Conservation (phyloP, 306 rosid species). For the Geum urbanum region DNA sequence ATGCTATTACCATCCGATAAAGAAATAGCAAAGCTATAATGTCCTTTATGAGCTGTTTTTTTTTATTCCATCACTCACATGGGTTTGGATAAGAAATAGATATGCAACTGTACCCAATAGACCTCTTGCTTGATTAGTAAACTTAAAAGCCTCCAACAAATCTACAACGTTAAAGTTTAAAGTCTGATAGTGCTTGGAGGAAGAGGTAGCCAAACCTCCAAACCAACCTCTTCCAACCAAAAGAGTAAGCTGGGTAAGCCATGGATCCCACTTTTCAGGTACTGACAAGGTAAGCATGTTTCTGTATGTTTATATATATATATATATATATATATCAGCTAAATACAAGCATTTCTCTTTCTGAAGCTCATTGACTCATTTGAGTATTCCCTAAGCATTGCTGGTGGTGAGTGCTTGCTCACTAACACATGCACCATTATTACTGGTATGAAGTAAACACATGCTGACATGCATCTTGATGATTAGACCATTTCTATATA, state of each 20-base stretch:
- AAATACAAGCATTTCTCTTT: constrained; percentile 19
- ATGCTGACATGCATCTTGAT: constrained; percentile 60
- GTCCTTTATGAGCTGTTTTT: constrained; percentile 15
- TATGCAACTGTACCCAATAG: constrained; percentile 13
- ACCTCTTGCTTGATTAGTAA: constrained; percentile 28
- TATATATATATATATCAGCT: background rate
- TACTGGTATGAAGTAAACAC: constrained; percentile 49
- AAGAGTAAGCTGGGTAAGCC: constrained; percentile 22
- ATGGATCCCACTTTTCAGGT: constrained; percentile 34
- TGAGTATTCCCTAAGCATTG: constrained; percentile 71
- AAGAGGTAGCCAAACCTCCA: constrained; percentile 24
- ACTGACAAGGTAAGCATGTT: too few relatives aligned
- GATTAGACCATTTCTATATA: constrained; percentile 26
- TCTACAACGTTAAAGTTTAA: constrained; percentile 9
- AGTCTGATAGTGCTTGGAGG: constrained; percentile 7
- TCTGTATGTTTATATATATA: background rate
- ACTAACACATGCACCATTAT: constrained; percentile 64
- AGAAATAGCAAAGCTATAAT: constrained; percentile 14
- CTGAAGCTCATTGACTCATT: constrained; percentile 42
- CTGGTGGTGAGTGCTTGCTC: constrained; percentile 63
- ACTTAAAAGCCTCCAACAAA: constrained; percentile 28
- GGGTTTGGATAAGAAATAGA: constrained; percentile 27
- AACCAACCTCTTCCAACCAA: constrained; percentile 32
- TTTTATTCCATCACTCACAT: constrained; percentile 33
- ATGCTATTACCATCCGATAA: constrained; percentile 6